phyloP scores from a whole-genome alignment of 2,329 filamentous ascomycete species.

The Colletotrichum paranaense region DNA sequence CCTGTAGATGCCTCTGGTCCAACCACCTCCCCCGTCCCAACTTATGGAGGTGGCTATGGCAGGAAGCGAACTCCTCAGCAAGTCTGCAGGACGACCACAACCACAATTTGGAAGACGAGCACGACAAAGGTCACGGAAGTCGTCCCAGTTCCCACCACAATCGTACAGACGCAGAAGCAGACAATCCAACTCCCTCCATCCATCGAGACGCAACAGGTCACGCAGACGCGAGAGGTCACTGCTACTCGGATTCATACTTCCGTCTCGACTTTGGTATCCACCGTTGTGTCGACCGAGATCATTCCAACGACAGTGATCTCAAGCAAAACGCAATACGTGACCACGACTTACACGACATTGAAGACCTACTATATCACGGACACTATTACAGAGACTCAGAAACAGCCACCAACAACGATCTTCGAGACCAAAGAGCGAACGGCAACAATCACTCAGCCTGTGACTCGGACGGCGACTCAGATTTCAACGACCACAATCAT shows the following conservation, averaged over 20 bases:
- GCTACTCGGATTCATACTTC: slow-evolving; percentile 26
- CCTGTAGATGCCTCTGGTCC: slow-evolving; percentile 5
- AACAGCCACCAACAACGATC: not conserved
- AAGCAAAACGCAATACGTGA: slow-evolving; percentile 25
- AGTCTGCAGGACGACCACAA: slow-evolving; percentile 35
- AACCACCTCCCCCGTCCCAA: slow-evolving; percentile 7
- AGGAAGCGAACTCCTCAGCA: slow-evolving; percentile 19
- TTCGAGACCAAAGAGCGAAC: not conserved
- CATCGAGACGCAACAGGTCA: slow-evolving; percentile 21
- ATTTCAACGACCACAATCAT: slow-evolving; percentile 26
- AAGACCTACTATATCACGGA: slow-evolving; percentile 31
- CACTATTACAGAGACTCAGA: slow-evolving; percentile 21
- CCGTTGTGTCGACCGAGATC: slow-evolving; percentile 10
- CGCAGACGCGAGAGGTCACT: slow-evolving; percentile 18
- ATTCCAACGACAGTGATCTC: not conserved
- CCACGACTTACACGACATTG: slow-evolving; percentile 26
- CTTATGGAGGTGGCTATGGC: not conserved
- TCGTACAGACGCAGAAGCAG: slow-evolving; percentile 18
- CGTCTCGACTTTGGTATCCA: slow-evolving; percentile 26
- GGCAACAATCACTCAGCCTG: slow-evolving; percentile 26
- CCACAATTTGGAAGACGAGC: slow-evolving; percentile 35
- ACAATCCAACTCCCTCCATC: not conserved
- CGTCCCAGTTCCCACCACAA: not conserved
- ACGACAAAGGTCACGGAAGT: slow-evolving; percentile 31
- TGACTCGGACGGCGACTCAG: slow-evolving; percentile 30